These are phyloP conservation scores for Macadamia tetraphylla DNA, from an alignment of 164 flowering plant species.

Conservation along the genomic window DNA sequence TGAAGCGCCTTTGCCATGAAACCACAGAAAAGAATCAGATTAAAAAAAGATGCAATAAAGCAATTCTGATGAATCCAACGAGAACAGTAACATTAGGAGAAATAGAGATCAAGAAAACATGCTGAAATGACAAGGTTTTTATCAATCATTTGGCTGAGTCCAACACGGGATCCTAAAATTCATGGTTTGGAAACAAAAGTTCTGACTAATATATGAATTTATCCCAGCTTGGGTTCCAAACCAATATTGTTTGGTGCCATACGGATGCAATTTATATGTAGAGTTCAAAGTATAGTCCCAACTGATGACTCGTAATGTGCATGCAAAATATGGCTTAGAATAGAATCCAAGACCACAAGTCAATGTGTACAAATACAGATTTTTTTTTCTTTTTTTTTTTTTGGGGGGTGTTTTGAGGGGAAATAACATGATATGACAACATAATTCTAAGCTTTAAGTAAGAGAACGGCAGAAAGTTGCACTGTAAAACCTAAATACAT, in stretches of 20 bases:
- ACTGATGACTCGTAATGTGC: neutral
- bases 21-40: slow-evolving; percentile 1
- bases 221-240: neutral
- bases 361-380: no score
- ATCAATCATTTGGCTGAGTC: no score
- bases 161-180: neutral
- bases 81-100: neutral
- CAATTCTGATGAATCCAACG: neutral
- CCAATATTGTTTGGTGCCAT: neutral
- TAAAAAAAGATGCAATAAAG: neutral
- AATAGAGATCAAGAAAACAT: neutral
- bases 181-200: neutral
- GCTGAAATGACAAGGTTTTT: neutral
- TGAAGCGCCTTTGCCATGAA: slow-evolving; percentile 48
- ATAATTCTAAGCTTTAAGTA: no score
- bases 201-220: neutral
- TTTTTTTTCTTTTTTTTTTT: no score
- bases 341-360: neutral
- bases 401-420: no score
- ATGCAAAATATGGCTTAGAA: neutral
- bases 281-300: neutral
- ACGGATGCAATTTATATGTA: neutral
- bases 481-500: no score
- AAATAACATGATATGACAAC: no score
- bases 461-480: no score